Evolutionary conservation across 2,329 filamentous ascomycete species (phyloP).

Genomic region (Celoporthe dispersa): DNA sequence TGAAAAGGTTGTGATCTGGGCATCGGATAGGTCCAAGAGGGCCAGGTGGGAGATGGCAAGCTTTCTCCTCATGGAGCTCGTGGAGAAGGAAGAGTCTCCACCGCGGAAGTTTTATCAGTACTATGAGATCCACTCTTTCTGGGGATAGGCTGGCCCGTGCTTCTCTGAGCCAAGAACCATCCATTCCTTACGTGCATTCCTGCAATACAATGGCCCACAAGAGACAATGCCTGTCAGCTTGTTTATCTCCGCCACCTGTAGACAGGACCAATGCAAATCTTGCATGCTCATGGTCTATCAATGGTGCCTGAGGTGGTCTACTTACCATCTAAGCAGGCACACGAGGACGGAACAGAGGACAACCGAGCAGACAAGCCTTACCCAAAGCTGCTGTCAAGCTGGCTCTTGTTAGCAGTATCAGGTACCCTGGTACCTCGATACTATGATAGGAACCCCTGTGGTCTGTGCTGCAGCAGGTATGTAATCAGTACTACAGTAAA

Average conservation of each 20-base stretch:
- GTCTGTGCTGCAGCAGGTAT: neutral
- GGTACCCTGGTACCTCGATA: no score
- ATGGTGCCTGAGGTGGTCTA: neutral
- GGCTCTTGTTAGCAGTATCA: no score
- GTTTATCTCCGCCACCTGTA: neutral
- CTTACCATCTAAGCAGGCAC: no score
- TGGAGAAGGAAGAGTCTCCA: neutral
- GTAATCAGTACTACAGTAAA: neutral
- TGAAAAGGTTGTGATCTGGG: neutral
- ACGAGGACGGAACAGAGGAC: no score
- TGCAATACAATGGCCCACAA: neutral
- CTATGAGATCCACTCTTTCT: neutral
- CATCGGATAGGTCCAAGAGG: neutral
- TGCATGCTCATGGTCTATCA: neutral
- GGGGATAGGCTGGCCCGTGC: neutral
- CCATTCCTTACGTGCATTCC: no score
- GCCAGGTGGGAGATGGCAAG: neutral
- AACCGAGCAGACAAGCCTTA: no score
- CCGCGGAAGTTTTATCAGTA: neutral
- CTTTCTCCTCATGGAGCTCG: neutral
- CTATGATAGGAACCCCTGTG: neutral
- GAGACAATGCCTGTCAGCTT: neutral
- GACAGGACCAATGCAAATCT: neutral
- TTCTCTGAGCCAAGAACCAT: neutral
- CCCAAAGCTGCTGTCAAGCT: no score